phyloP scores from a whole-genome alignment of 441 rosid species.

The Croton setiger region DNA sequence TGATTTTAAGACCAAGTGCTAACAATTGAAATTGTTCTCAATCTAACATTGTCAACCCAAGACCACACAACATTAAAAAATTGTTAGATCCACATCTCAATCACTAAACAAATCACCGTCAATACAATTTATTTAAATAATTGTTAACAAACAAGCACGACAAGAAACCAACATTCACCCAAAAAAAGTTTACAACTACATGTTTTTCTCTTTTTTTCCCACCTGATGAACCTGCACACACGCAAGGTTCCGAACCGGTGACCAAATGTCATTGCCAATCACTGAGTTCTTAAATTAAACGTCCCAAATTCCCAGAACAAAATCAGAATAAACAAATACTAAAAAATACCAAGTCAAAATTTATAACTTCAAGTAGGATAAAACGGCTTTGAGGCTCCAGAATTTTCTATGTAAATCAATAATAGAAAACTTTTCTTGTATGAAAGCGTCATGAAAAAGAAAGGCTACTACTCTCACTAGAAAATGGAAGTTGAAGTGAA shows the following conservation, averaged over 20 bases:
- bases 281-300: too few species aligned
- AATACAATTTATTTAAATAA: background rate
- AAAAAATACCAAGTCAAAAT: background rate
- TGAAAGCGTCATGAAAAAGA: background rate
- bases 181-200: background rate
- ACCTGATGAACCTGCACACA: background rate
- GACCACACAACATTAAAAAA: too few species aligned
- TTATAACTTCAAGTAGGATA: background rate
- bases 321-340: background rate
- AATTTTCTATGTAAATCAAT: background rate
- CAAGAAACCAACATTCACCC: background rate
- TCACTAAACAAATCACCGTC: background rate
- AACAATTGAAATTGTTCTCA: background rate
- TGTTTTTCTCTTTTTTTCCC: too few species aligned
- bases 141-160: background rate
- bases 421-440: too few species aligned
- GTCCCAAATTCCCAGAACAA: background rate
- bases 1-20: background rate
- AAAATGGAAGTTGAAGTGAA: background rate
- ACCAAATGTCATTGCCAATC: too few species aligned
- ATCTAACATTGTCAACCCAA: background rate
- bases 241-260: too few species aligned
- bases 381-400: background rate
- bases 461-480: too few species aligned
- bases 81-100: background rate